Evolutionary conservation across 768 basidiomycete genomes (phyloP).

Genomic region (Amanita muscaria): DNA sequence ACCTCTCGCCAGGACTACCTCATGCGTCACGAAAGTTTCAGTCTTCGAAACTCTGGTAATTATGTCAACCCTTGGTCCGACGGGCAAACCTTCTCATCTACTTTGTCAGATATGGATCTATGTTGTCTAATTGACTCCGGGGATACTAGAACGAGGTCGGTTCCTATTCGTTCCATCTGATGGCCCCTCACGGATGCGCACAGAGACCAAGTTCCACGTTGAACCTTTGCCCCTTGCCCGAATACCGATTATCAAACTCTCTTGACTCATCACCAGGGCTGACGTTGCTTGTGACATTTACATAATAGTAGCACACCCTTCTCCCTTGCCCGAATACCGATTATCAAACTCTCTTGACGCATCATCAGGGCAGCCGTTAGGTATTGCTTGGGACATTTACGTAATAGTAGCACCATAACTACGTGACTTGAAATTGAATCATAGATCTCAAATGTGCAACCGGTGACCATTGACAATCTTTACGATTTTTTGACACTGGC

Average conservation of each 20-base stretch:
- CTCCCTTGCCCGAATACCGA: conserved; percentile 95
- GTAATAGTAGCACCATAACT: no score
- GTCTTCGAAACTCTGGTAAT: conserved; percentile 87
- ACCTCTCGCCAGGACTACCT: no score
- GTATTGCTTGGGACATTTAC: conserved; percentile 94
- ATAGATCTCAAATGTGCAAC: no score
- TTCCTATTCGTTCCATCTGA: no score
- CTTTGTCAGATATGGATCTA: conserved; percentile 84
- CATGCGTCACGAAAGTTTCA: no score
- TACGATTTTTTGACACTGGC: no score
- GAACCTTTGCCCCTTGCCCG: conserved; percentile 94
- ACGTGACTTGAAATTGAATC: no score
- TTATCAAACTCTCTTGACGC: conserved; percentile 91
- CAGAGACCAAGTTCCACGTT: conserved; percentile 94
- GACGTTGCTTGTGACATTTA: conserved; percentile 88
- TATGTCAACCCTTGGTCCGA: conserved; percentile 2
- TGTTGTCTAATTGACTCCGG: conserved; percentile 92
- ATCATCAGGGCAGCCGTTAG: conserved; percentile 66
- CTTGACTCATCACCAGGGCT: conserved; percentile 78
- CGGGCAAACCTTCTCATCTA: conserved; percentile 4
- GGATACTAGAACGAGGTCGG: conserved; percentile 86
- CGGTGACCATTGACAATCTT: no score
- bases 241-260: conserved; percentile 95
- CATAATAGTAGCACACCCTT: no score
- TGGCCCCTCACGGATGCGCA: neutral